Evolutionary conservation across 306 rosid genomes (phyloP).

Genomic region (Prosopis cineraria): DNA sequence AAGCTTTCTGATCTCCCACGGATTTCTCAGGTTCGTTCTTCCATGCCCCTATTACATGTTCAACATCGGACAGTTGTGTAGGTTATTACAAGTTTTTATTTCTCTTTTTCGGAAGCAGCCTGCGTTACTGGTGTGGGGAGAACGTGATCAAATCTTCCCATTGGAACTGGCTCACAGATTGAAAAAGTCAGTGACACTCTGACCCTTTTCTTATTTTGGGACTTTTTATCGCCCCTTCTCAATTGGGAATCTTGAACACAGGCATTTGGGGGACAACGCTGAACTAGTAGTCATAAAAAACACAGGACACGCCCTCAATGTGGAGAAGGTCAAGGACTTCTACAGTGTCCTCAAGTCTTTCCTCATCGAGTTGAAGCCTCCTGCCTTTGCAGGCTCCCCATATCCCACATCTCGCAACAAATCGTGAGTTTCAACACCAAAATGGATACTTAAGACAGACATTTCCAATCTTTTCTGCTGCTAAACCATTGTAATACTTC

Average conservation of each 20-base stretch:
- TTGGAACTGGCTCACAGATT: constrained; percentile 72
- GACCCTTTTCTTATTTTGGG: not conserved
- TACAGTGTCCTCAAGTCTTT: constrained; percentile 55
- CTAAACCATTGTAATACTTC: not conserved
- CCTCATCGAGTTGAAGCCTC: constrained; percentile 42
- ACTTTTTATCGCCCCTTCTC: not conserved
- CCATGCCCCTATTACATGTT: not conserved
- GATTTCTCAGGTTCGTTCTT: constrained; percentile 64
- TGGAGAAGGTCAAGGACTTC: constrained; percentile 67
- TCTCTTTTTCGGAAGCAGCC: constrained; percentile 49
- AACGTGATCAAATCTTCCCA: constrained; percentile 70
- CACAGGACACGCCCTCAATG: constrained; percentile 74
- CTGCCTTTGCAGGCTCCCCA: constrained; percentile 18
- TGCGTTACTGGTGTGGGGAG: constrained; percentile 86
- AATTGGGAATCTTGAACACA: constrained; percentile 29
- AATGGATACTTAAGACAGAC: not conserved
- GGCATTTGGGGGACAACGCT: constrained; percentile 77
- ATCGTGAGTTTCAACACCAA: not conserved
- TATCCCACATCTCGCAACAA: constrained; percentile 18
- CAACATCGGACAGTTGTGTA: not conserved
- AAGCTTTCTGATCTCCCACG: constrained; percentile 64
- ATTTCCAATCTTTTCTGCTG: not conserved
- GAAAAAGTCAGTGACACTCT: constrained; percentile 50
- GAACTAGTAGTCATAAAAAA: constrained; percentile 61
- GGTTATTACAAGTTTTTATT: not conserved